Percentiles rank a stretch among this genome's conserved stretches.
Evolutionary conservation across 768 basidiomycete species (phyloP).

Genomic region (Russula brevipes): DNA sequence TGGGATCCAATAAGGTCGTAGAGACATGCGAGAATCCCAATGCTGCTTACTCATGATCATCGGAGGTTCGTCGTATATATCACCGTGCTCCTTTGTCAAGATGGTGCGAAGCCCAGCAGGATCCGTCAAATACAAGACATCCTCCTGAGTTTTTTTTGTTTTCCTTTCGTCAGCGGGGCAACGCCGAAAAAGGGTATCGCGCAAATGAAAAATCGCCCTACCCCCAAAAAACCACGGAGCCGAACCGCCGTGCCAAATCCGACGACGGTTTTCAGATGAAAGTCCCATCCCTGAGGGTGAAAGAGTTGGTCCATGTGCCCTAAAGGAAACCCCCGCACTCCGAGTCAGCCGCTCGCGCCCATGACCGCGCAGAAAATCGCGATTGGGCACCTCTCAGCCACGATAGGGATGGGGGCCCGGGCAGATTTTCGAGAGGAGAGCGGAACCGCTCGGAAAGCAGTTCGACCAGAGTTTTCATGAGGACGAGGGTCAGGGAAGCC

Average conservation of each 20-base stretch:
- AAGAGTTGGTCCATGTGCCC: conserved; percentile 19
- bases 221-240: conserved; percentile 19
- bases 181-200: neutral
- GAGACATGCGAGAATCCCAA: neutral
- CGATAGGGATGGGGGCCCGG: conserved; percentile 17
- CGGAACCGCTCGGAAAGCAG: conserved; percentile 2
- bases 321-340: neutral
- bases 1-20: neutral
- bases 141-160: conserved; percentile 9
- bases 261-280: conserved; percentile 17
- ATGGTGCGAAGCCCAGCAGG: conserved; percentile 16
- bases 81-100: conserved; percentile 16
- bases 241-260: conserved; percentile 18
- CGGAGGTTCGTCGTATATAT: conserved; percentile 22
- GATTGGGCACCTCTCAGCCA: conserved; percentile 19
- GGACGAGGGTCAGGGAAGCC: conserved; percentile 7
- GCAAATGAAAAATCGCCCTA: neutral
- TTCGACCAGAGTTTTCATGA: conserved; percentile 9
- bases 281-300: conserved; percentile 22
- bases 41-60: conserved; percentile 17
- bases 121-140: conserved; percentile 21
- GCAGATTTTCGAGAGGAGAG: conserved; percentile 16
- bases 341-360: neutral
- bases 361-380: neutral
- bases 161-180: neutral